Percentiles rank a stretch among this genome's conserved stretches.
Conservation (phyloP, 306 rosid species). For the Ziziphus jujuba region DNA sequence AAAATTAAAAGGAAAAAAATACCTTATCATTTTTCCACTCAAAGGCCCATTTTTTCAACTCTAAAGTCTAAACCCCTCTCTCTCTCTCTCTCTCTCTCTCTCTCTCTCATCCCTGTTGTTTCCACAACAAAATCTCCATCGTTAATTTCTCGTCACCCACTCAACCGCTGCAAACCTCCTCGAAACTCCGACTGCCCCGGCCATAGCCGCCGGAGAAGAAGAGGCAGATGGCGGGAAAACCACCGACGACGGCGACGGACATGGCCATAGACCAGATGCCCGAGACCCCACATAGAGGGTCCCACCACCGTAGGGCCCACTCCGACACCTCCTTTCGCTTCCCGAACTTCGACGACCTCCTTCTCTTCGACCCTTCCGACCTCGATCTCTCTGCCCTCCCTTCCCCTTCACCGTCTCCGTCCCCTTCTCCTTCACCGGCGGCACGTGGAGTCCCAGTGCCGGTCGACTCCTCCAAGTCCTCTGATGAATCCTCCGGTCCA, state of each 20-base stretch:
- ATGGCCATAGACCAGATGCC: conserved; percentile 77
- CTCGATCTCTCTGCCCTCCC: conserved; percentile 72
- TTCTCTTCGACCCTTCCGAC: conserved; percentile 88
- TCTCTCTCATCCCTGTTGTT: background rate
- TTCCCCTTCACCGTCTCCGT: conserved; percentile 42
- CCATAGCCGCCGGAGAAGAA: too few relatives aligned
- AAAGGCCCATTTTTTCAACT: background rate
- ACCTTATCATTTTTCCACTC: background rate
- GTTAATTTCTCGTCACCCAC: background rate
- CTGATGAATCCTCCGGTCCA: conserved; percentile 57
- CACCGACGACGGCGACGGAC: conserved; percentile 25
- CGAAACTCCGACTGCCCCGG: too few relatives aligned
- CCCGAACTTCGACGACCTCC: conserved; percentile 82
- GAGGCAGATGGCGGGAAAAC: conserved; percentile 3
- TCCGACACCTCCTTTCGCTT: conserved; percentile 86
- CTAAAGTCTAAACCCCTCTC: background rate
- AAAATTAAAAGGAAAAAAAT: too few relatives aligned
- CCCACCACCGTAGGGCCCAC: conserved; percentile 89
- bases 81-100: background rate
- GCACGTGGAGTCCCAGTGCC: conserved; percentile 33
- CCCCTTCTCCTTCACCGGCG: conserved; percentile 13
- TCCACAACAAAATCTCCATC: background rate
- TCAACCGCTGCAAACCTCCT: too few relatives aligned
- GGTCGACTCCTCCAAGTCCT: conserved; percentile 36
- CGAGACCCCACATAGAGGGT: conserved; percentile 60